A percentile compares a stretch with the other conserved stretches of the same genome.
phyloP scores from a whole-genome alignment of 2,329 filamentous ascomycete genomes.

The Pseudopyricularia javanii region DNA sequence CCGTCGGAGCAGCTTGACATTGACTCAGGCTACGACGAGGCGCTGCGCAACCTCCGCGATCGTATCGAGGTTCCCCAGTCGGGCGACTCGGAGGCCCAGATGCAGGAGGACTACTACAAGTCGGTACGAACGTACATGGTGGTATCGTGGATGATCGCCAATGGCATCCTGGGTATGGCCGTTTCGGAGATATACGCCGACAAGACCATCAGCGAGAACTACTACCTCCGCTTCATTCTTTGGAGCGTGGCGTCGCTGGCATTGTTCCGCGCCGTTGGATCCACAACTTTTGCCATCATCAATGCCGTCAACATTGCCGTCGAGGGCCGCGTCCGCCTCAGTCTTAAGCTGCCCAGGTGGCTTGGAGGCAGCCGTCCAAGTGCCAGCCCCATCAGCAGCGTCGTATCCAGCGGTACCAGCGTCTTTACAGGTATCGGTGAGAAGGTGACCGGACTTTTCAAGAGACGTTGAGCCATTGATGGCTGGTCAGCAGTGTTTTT shows the following conservation, averaged over 20 bases:
- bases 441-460: neutral
- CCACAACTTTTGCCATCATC: constrained; percentile 69
- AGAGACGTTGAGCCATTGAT: neutral
- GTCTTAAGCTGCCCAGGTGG: constrained; percentile 41
- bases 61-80: constrained; percentile 65
- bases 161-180: constrained; percentile 86
- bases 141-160: constrained; percentile 83
- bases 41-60: constrained; percentile 88
- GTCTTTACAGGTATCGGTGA: neutral
- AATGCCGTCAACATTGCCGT: constrained; percentile 75
- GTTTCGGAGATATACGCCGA: constrained; percentile 75
- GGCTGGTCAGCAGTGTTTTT: neutral
- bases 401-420: constrained; percentile 30
- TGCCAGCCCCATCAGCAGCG: constrained; percentile 34
- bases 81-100: constrained; percentile 57
- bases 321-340: constrained; percentile 64
- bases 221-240: constrained; percentile 85
- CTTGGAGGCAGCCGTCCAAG: constrained; percentile 24
- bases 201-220: constrained; percentile 63
- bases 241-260: constrained; percentile 84
- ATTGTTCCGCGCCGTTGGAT: constrained; percentile 76
- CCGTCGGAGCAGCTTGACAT: constrained; percentile 96
- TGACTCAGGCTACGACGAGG: constrained; percentile 93
- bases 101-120: constrained; percentile 98
- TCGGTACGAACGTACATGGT: constrained; percentile 98